Base-by-base conservation (phyloP, 805 yeast genomes). In the Sugiyamaella smithiae region DNA sequence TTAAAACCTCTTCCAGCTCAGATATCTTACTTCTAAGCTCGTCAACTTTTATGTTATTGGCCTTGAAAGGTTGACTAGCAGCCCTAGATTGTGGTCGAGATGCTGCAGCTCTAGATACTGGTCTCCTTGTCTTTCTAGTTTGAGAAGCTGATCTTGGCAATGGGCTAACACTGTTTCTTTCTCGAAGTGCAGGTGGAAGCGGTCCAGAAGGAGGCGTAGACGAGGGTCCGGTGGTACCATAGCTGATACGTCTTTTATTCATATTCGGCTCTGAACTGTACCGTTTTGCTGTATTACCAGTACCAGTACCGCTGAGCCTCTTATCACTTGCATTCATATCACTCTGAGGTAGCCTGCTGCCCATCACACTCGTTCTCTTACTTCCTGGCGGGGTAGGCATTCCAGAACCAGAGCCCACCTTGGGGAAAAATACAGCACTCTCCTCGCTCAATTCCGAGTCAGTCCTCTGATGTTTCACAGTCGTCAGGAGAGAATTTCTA, bases 1-100 rank as follows among this genome's bases (percentile, higher is more conserved):
- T 54, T 36, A 61, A 53, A 9, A 59, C 61, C 33, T 52, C 56
- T 42, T 61, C 64, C 19, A 61, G 58, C 47, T 61, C 62, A 24
- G 49, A 20, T n/a, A 61, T 57, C 48, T 61, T 61, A 20, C 45
- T 28, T 49, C 58, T 57, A 32, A 61, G 56, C 29, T 58, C 64
- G 16, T 57, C 63, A 16, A 61, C 57, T 14, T 57, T 51, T 9
- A 46, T 31, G 43, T 28, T 45, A 7, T 19, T 35, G 22, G 38
- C 20, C 38, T 35, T 35, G 19, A 35, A 16, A 5, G 4, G 9
- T 14, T 14, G 11, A 7, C 22, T 12, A 5, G 22, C 38, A 12
- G 38, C 16, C 4, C 53, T 43, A 16, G 52, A 40, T 11, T 48
- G 44, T 2, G 55, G 47, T 12, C 56, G 50, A 12, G 47, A 42